These are phyloP conservation scores for Xylaria sp. DNA, from an alignment of 2,329 filamentous ascomycete species.

Conservation along the genomic window DNA sequence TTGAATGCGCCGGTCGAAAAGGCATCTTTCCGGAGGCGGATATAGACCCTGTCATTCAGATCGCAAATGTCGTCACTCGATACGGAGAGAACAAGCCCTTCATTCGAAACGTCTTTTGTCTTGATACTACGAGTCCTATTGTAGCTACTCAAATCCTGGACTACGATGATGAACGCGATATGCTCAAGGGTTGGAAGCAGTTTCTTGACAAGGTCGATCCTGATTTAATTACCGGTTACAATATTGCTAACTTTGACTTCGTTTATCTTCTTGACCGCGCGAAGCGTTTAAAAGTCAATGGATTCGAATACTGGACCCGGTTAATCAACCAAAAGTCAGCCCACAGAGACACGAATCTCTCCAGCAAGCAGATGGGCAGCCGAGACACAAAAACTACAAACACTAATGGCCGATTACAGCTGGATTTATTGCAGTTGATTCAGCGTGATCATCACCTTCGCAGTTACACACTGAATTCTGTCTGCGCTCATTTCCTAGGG, in stretches of 20 bases:
- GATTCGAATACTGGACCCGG: slow-evolving; percentile 90
- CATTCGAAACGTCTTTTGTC: slow-evolving; percentile 93
- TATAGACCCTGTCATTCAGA: slow-evolving; percentile 95
- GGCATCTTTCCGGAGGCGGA: slow-evolving; percentile 96
- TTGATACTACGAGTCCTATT: slow-evolving; percentile 91
- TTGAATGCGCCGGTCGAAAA: slow-evolving; percentile 97
- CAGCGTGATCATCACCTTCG: slow-evolving; percentile 94
- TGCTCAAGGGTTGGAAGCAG: slow-evolving; percentile 92
- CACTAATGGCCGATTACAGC: slow-evolving; percentile 90
- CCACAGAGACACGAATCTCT: slow-evolving; percentile 85
- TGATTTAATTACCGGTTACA: slow-evolving; percentile 98
- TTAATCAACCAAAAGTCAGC: slow-evolving; percentile 76
- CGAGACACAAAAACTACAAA: slow-evolving; percentile 95
- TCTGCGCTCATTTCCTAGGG: slow-evolving; percentile 91
- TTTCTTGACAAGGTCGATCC: slow-evolving; percentile 92
- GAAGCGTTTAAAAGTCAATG: slow-evolving; percentile 79
- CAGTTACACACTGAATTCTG: slow-evolving; percentile 97
- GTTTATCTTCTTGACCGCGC: slow-evolving; percentile 93
- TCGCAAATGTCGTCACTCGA: slow-evolving; percentile 92
- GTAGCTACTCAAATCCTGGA: slow-evolving; percentile 94
- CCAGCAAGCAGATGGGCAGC: slow-evolving; percentile 98
- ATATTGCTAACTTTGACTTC: slow-evolving; percentile 98
- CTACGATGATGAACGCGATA: slow-evolving; percentile 82
- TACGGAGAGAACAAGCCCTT: slow-evolving; percentile 98
- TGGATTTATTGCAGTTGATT: slow-evolving; percentile 93